Percentiles rank a stretch among this genome's conserved stretches.
Evolutionary conservation across 2,329 filamentous ascomycete genomes (phyloP).

Genomic region (Sphaerulina vaccinii): DNA sequence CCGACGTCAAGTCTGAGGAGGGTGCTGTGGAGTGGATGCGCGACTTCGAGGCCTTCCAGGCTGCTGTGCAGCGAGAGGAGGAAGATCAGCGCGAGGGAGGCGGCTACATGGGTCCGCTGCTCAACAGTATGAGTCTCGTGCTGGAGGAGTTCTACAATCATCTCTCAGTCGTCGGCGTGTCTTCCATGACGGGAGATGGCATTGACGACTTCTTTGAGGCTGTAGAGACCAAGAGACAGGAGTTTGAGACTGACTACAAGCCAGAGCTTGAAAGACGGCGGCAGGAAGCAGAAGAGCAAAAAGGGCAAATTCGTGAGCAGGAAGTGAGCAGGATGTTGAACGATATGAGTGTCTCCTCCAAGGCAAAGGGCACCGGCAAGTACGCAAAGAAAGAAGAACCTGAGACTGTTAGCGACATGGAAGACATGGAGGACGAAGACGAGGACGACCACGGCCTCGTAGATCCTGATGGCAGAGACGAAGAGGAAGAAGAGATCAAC

Average conservation of each 20-base stretch:
- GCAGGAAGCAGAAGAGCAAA: constrained; percentile 72
- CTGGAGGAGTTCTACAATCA: constrained; percentile 97
- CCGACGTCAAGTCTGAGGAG: constrained; percentile 88
- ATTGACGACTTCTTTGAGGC: constrained; percentile 92
- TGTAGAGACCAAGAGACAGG: constrained; percentile 79
- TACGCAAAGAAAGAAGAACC: constrained; percentile 45
- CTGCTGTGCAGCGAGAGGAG: constrained; percentile 77
- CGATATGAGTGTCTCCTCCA: constrained; percentile 69
- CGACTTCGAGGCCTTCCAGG: constrained; percentile 94
- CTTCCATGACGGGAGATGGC: constrained; percentile 86
- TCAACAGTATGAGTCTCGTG: constrained; percentile 98
- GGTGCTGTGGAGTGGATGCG: constrained; percentile 98
- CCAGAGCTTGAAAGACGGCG: constrained; percentile 82
- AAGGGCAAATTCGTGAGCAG: constrained; percentile 68
- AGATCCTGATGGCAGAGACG: constrained; percentile 50
- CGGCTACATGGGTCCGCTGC: constrained; percentile 91
- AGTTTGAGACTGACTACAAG: constrained; percentile 87
- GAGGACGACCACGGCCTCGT: constrained; percentile 45
- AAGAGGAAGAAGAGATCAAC: constrained; percentile 57
- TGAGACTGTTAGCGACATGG: constrained; percentile 52
- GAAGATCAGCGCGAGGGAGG: constrained; percentile 71
- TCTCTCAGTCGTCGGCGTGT: constrained; percentile 88
- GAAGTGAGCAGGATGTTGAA: constrained; percentile 93
- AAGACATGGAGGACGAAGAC: constrained; percentile 55
- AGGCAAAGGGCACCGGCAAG: constrained; percentile 37